A percentile compares a stretch with the other conserved stretches of the same genome.
These are phyloP conservation scores for Talaromyces sp. DNA, from an alignment of 2,329 filamentous ascomycete species.

Conservation along the genomic window DNA sequence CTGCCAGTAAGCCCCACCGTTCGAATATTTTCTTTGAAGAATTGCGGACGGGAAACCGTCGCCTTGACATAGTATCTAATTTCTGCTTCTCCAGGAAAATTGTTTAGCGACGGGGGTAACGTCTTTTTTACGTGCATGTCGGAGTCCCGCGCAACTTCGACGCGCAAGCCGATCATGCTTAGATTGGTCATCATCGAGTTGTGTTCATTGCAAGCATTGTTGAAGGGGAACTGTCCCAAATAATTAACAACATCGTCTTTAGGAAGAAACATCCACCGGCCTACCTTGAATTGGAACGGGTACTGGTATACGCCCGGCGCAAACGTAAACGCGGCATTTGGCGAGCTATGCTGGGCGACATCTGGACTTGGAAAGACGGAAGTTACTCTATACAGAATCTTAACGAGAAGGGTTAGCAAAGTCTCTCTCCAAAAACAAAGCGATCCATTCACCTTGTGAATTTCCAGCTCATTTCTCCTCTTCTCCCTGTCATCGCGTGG, in stretches of 20 bases:
- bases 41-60: slow-evolving; percentile 80
- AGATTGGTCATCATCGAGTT: slow-evolving; percentile 42
- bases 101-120: slow-evolving; percentile 81
- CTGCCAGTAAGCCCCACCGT: slow-evolving; percentile 21
- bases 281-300: slow-evolving; percentile 46
- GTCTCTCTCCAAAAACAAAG: neutral
- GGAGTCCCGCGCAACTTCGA: slow-evolving; percentile 40
- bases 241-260: neutral
- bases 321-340: slow-evolving; percentile 38
- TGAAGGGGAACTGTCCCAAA: slow-evolving; percentile 40
- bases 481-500: slow-evolving; percentile 38
- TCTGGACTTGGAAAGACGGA: slow-evolving; percentile 42
- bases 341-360: slow-evolving; percentile 30
- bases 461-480: slow-evolving; percentile 42
- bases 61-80: slow-evolving; percentile 93
- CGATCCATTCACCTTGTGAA: slow-evolving; percentile 39
- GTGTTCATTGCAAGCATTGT: slow-evolving; percentile 42
- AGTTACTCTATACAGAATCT: slow-evolving; percentile 44
- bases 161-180: slow-evolving; percentile 38
- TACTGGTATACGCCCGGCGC: slow-evolving; percentile 42
- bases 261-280: neutral
- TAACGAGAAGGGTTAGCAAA: neutral
- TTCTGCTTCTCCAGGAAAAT: slow-evolving; percentile 79
- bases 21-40: slow-evolving; percentile 87
- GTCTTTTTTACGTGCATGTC: slow-evolving; percentile 72